Evolutionary conservation across 768 basidiomycete species (phyloP), one percentile per base, ranked within the genome.

Genomic region (Tricholomella constricta): DNA sequence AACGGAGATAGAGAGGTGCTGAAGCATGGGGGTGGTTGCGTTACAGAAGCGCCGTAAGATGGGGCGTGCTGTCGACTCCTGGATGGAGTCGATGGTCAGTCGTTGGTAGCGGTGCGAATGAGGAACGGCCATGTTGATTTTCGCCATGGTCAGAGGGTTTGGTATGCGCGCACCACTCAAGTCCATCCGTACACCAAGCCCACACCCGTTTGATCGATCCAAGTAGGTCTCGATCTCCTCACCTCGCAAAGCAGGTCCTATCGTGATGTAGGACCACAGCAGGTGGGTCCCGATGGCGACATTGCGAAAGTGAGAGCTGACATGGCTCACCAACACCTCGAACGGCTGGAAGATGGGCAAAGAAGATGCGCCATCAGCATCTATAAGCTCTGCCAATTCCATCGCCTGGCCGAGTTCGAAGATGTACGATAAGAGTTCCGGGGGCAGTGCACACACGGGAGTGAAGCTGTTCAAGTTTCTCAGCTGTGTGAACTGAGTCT

Each of bases 191-290:
- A 79, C 55, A 36, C 70, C 63, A 10, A 81, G 63, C 26, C 49
- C 51, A 49, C 67, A 68, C 1, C 54, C 55, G 6, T 55, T 51
- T 6, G 78, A 77, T 5, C 78, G 70, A 14, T 35, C 34, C 8
- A 78, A 35, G 52, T 76, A 78, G 3, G 64, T 53, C 12, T 51
- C 48, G 9, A 74, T 52, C 15, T 62, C 58, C 12, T 65, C 63
- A 2, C 58, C 27, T 0, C 59, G 54, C 22, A 47, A 62, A 6
- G 31, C 42, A 1, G 65, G 56, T 20, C 60, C 43, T 19, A 78
- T 58, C 15, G 60, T 54, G 47, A 81, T 71, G 14, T 55, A 57
- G 2, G 64, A 65, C 80, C 79, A 82, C n/a, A 81, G 69, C 1
- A 50, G 44, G 1, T 69, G 69, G 4, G 73, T 73, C 14, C 50